Evolutionary conservation across 228 moss, liverwort and hornwort genomes (phyloP), one percentile per base, ranked within the genome.

Genomic region (Sphagnum fallax): DNA sequence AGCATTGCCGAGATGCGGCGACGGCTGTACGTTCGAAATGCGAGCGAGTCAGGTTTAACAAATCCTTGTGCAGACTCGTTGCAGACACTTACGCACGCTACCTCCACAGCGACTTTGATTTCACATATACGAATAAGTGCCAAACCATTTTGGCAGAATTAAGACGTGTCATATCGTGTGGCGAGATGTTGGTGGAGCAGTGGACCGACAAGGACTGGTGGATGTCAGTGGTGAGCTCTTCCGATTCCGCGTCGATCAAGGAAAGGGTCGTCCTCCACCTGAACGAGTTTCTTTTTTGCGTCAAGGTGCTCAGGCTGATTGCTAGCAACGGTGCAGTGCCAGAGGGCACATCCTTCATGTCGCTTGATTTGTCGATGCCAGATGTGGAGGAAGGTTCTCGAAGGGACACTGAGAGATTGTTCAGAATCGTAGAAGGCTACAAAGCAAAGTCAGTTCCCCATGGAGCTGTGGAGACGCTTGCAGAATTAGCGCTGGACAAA

Each of bases 131-230:
- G 75, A 50, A 68, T 65, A 70, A 80, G 84, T 71, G 84, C 81
- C 9, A 84, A 81, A 52, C 75, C 81, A 0, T 32, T 32, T 67
- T 84, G 60, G 77, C 84, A 5, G 84, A 84, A 55, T 49, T 84
- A 57, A 80, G 80, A 80, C 81, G 84, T 16, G 78, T 84, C 51
- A 69, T 84, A 75, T 75, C 75, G 0, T 64, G 69, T 64, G 84
- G 78, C 61, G 81, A 84, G 60, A 61, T 72, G 63, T 67, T 81
- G 75, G 84, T 81, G 6, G 52, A 73, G 8, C 78, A 84, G 66
- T 84, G 84, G 84, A 73, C 63, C 15, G 69, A 75, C n/a, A 75
- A 84, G 63, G 71, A 81, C 7, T 78, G 81, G 81, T 84, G 84
- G 84, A 67, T 71, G 63, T 67, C 75, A 52, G 64, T 74, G 69